Evolutionary conservation across 306 rosid genomes (phyloP), one percentile per base, ranked within the genome.

Genomic region (Lablab purpureus): DNA sequence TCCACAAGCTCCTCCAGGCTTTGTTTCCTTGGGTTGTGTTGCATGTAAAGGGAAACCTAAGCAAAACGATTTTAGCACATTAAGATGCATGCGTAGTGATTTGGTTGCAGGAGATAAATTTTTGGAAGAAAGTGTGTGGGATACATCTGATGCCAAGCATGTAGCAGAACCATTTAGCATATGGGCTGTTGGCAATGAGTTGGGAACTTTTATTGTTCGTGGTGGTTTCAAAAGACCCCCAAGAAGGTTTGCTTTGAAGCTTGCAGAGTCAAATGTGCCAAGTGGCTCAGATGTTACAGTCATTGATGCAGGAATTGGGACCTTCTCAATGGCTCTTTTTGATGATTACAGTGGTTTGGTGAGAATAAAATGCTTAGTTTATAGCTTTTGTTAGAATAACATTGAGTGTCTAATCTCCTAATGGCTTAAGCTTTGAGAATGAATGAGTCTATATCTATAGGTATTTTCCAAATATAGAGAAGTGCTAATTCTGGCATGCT

Each of bases 281-380:
- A 89, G 93, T 60, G 91, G 89, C 51, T 87, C 94, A 14, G 98
- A 91, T 82, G 89, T 82, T 74, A 87, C 91, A 63, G 88, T 90
- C 60, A 80, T 95, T 84, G 94, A 89, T 87, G 99, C 97, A 36
- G 93, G 72, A 80, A 85, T 95, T 72, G 84, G 90, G 73, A 93
- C 98, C 56, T 87, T 95, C 86, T 95, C 99, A 56, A 77, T 85
- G 28, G 94, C 98, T 63, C 96, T 95, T 77, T 95, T 93, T 87
- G 99, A 95, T 87, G 99, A 95, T 87, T 95, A 93, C 79, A 88
- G 93, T 90, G 99, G 99, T 82, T 87, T 95, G 98, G 99, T 95
- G 86, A 93, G 98, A 81, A 78, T 83, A 17, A 41, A 80, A 73
- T 63, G 59, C 86, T 71, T 51, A 27, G 30, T 55, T 71, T 76